Conservation (phyloP, 495 filamentous ascomycete genomes). For the Paragyromitra xinjiangensis region DNA sequence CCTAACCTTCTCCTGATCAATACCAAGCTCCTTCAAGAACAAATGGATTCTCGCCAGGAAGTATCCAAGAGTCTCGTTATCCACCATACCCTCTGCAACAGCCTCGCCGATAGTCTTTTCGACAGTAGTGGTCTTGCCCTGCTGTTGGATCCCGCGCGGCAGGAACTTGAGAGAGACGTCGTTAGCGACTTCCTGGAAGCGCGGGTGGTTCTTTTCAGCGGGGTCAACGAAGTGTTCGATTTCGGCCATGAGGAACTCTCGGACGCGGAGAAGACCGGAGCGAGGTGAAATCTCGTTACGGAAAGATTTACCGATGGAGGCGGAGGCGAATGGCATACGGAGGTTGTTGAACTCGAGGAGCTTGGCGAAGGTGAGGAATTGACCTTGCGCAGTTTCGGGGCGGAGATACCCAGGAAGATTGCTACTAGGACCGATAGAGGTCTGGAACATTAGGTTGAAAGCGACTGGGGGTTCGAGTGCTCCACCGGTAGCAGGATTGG, state of each 20-base stretch:
- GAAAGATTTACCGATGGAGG: slow-evolving; percentile 80
- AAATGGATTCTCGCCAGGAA: slow-evolving; percentile 72
- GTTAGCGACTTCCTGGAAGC: slow-evolving; percentile 71
- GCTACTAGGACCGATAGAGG: slow-evolving; percentile 74
- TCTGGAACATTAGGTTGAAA: slow-evolving; percentile 85
- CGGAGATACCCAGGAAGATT: slow-evolving; percentile 69
- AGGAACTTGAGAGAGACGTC: slow-evolving; percentile 71
- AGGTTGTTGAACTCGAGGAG: slow-evolving; percentile 80
- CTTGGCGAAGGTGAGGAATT: slow-evolving; percentile 78
- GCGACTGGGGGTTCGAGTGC: slow-evolving; percentile 70
- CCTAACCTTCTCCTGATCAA: slow-evolving; percentile 69
- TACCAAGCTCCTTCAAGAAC: slow-evolving; percentile 70
- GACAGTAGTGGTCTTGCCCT: slow-evolving; percentile 67
- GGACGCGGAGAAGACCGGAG: slow-evolving; percentile 76
- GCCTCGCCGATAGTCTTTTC: slow-evolving; percentile 69
- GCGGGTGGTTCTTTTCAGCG: slow-evolving; percentile 74
- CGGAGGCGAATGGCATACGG: slow-evolving; percentile 78
- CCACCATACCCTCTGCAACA: slow-evolving; percentile 67
- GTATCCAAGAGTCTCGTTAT: slow-evolving; percentile 77
- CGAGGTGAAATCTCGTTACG: slow-evolving; percentile 82
- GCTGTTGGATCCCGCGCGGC: slow-evolving; percentile 67
- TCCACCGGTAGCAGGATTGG: slow-evolving; percentile 69
- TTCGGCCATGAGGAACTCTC: slow-evolving; percentile 85
- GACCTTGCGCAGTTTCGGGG: slow-evolving; percentile 79
- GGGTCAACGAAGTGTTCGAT: slow-evolving; percentile 85